These are phyloP conservation scores for Ilyonectria destructans DNA, from an alignment of 2,329 filamentous ascomycete genomes.

Conservation along the genomic window DNA sequence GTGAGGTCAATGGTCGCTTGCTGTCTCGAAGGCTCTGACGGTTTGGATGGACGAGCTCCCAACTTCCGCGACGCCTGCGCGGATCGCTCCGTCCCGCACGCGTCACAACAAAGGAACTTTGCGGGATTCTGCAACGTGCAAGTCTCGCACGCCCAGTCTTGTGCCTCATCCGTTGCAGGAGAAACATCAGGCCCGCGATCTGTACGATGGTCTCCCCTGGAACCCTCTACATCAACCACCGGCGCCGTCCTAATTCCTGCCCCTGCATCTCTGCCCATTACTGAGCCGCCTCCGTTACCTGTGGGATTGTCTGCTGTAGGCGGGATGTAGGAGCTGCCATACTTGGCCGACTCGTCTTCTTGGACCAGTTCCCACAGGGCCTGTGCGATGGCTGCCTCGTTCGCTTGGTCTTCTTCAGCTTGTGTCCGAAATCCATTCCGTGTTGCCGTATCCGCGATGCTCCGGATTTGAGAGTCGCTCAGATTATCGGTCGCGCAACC, in stretches of 20 bases:
- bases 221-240: constrained; percentile 21
- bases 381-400: constrained; percentile 88
- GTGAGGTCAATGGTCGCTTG: constrained; percentile 55
- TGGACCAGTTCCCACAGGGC: constrained; percentile 90
- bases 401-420: constrained; percentile 90
- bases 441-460: constrained; percentile 75
- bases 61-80: constrained; percentile 35
- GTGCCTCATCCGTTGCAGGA: constrained; percentile 30
- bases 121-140: constrained; percentile 73
- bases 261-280: constrained; percentile 43
- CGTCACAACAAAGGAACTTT: constrained; percentile 70
- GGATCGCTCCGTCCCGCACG: constrained; percentile 65
- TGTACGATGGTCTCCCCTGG: neutral
- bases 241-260: constrained; percentile 25
- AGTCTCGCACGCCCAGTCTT: constrained; percentile 67
- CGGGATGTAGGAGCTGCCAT: constrained; percentile 69
- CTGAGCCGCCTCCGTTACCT: constrained; percentile 58
- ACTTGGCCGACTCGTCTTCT: constrained; percentile 77
- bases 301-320: constrained; percentile 68
- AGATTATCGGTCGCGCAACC: constrained; percentile 84
- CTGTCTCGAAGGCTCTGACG: constrained; percentile 28
- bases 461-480: constrained; percentile 76
- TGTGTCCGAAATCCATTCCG: constrained; percentile 85
- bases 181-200: constrained; percentile 2
- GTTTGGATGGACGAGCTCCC: constrained; percentile 40